Evolutionary conservation across 495 filamentous ascomycete genomes (phyloP).

Genomic region (Lophiotrema nucula): DNA sequence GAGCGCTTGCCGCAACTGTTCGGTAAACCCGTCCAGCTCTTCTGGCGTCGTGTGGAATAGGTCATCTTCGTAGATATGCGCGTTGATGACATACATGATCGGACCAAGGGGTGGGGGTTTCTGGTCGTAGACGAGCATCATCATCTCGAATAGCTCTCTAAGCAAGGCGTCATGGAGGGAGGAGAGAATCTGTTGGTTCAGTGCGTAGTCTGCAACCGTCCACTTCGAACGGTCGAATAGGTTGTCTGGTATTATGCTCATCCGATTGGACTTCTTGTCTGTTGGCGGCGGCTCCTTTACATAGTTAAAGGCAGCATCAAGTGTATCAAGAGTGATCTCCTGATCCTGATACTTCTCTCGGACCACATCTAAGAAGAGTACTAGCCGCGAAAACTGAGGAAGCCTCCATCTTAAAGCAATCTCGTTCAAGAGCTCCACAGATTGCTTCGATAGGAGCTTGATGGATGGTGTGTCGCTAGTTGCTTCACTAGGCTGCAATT

Average conservation of each 20-base stretch:
- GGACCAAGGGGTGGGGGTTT: conserved; percentile 77
- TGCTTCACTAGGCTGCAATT: conserved; percentile 53
- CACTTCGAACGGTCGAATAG: conserved; percentile 64
- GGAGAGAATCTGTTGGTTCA: conserved; percentile 71
- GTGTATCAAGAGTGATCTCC: conserved; percentile 73
- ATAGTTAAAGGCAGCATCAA: conserved; percentile 79
- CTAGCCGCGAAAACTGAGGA: conserved; percentile 74
- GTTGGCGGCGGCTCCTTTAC: conserved; percentile 69
- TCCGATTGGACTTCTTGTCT: conserved; percentile 54
- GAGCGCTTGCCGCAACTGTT: conserved; percentile 69
- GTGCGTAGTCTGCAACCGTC: conserved; percentile 74
- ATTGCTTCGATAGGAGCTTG: conserved; percentile 75
- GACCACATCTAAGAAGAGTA: conserved; percentile 82
- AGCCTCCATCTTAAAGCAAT: conserved; percentile 87
- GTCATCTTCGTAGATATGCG: conserved; percentile 77
- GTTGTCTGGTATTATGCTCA: conserved; percentile 49
- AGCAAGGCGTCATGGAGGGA: conserved; percentile 79
- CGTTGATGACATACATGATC: conserved; percentile 77
- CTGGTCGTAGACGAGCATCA: conserved; percentile 85
- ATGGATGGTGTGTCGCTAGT: conserved; percentile 55
- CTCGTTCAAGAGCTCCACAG: conserved; percentile 79
- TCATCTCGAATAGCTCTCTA: conserved; percentile 79
- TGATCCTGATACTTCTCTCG: conserved; percentile 82
- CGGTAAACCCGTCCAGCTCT: conserved; percentile 65
- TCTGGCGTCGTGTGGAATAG: conserved; percentile 67